Evolutionary conservation across 1,284 basidiomycete genomes (phyloP), one percentile per base, ranked within the genome.

Genomic region (Cryptococcus hybrid): DNA sequence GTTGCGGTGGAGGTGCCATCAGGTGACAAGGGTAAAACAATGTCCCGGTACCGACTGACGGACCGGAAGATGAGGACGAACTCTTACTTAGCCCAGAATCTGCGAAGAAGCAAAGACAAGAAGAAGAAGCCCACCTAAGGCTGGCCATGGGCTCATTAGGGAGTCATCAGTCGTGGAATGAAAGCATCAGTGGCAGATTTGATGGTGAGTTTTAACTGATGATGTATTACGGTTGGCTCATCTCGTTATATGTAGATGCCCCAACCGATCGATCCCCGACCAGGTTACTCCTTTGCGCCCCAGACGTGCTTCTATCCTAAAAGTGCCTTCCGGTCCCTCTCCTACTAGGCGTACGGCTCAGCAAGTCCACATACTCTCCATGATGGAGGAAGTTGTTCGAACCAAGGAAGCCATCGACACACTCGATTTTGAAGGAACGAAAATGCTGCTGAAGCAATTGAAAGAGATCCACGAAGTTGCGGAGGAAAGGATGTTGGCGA

Each of bases 391-490:
- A 47, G 70, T 71, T 4, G 55, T 58, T 1, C 40, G 40, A 30
- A 47, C 61, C 12, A 63, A 57, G 35, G 38, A 52, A 7, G 63
- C 58, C 2, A 60, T 75, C 46, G 65, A 63, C 5, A 50, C 47
- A 24, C 48, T 75, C 47, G 70, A 72, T 56, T 62, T 68, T 50
- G 64, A 69, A 7, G 70, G 64, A 30, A 58, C 69, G 2, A 58
- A 64, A 49, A 52, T 44, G 2, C 37, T 75, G 11, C 42, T 71
- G 54, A 52, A 51, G 39, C 59, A 65, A 39, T 42, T 70, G 4
- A 65, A 75, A 34, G 54, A 47, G 48, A 38, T 75, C n/a, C 56
- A 63, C 13, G 65, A 52, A 7, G 65, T 63, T 15, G 71, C 67
- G 2, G 64, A 64, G 47, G 51, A 48, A 45, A 64, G 57, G 13